Conservation (phyloP, 2,329 filamentous ascomycete species). For the Clonostachys rhizophaga region DNA sequence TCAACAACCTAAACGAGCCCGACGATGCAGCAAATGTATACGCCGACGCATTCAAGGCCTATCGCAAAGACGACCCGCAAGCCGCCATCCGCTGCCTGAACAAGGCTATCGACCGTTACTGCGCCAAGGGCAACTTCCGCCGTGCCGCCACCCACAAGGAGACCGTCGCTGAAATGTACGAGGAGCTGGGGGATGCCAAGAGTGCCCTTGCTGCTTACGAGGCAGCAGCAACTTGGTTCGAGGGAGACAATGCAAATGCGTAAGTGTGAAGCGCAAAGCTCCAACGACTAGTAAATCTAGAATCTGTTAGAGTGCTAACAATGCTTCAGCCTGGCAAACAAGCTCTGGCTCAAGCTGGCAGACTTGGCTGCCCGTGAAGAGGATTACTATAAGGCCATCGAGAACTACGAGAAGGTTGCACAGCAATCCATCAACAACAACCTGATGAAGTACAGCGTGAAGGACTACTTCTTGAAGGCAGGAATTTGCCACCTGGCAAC, state of each 20-base stretch:
- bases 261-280: constrained; percentile 36
- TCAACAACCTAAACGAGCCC: constrained; percentile 77
- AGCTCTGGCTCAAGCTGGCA: constrained; percentile 87
- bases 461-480: constrained; percentile 92
- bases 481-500: constrained; percentile 81
- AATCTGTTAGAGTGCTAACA: neutral
- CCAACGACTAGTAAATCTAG: constrained; percentile 53
- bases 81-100: constrained; percentile 79
- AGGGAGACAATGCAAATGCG: constrained; percentile 79
- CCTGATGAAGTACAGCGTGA: constrained; percentile 89
- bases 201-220: constrained; percentile 80
- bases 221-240: constrained; percentile 83
- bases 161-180: constrained; percentile 79
- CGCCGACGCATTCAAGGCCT: constrained; percentile 92
- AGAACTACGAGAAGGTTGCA: constrained; percentile 80
- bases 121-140: constrained; percentile 83
- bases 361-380: constrained; percentile 78
- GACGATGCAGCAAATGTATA: constrained; percentile 88
- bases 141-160: constrained; percentile 89
- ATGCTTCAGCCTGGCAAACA: constrained; percentile 71
- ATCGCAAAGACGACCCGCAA: constrained; percentile 78
- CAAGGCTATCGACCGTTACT: constrained; percentile 80
- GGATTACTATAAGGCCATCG: constrained; percentile 81
- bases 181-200: constrained; percentile 77
- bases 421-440: constrained; percentile 78